A percentile compares a stretch with the other conserved stretches of the same genome.
Evolutionary conservation across 2,329 filamentous ascomycete genomes (phyloP).

Genomic region (Fusarium setosum): DNA sequence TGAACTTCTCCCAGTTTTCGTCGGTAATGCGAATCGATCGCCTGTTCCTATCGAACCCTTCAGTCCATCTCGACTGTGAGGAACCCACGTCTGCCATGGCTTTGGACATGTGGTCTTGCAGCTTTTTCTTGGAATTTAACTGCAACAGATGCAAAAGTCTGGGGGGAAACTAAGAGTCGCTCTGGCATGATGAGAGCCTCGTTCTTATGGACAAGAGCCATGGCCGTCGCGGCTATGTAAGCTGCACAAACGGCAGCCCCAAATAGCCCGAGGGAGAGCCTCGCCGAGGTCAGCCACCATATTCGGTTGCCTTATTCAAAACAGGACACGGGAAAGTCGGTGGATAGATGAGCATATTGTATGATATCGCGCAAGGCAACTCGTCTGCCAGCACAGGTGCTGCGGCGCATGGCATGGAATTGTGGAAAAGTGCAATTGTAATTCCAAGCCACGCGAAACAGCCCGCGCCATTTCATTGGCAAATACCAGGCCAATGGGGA

Average conservation of each 20-base stretch:
- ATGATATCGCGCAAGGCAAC: neutral
- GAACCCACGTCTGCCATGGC: conserved; percentile 22
- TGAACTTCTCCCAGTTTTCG: conserved; percentile 35
- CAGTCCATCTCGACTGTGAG: conserved; percentile 12
- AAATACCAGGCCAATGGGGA: neutral
- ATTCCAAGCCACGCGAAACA: conserved; percentile 1
- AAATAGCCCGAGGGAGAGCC: conserved; percentile 26
- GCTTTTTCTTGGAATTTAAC: neutral
- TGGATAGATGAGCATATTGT: conserved; percentile 1
- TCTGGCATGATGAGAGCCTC: conserved; percentile 1
- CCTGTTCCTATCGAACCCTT: conserved; percentile 12
- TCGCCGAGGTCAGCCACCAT: conserved; percentile 25
- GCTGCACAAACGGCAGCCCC: conserved; percentile 6
- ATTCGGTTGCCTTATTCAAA: conserved; percentile 20
- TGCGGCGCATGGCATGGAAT: neutral
- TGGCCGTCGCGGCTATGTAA: conserved; percentile 5
- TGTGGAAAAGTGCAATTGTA: neutral
- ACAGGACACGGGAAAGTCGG: neutral
- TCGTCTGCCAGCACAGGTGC: neutral
- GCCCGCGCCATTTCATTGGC: neutral
- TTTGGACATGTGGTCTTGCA: neutral
- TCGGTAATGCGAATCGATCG: conserved; percentile 40
- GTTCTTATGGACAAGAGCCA: conserved; percentile 16
- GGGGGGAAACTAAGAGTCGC: neutral
- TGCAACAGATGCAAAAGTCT: neutral